These are phyloP conservation scores for Lodderomyces theae DNA, from an alignment of 1,139 yeast genomes.

Conservation along the genomic window DNA sequence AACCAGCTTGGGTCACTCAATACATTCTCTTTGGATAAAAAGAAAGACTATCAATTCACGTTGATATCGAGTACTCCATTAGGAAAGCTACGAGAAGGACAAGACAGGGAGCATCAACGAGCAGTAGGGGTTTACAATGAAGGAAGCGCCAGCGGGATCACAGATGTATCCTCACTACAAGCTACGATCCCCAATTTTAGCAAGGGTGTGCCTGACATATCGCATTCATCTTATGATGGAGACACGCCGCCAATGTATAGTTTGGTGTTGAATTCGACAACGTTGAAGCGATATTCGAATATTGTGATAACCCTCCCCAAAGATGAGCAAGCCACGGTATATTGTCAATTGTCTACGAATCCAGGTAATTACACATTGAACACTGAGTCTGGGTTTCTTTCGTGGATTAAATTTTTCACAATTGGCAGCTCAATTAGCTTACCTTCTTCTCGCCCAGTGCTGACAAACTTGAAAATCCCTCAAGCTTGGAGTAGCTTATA, in stretches of 20 bases:
- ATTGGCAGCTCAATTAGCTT: conserved; percentile 38
- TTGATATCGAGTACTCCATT: conserved; percentile 10
- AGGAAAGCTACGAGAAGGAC: neutral
- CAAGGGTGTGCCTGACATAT: conserved; percentile 24
- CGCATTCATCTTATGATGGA: conserved; percentile 55
- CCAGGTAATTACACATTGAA: conserved; percentile 25
- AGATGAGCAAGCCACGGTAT: neutral
- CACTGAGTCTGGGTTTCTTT: conserved; percentile 16
- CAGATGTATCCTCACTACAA: conserved; percentile 20
- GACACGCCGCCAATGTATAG: conserved; percentile 45
- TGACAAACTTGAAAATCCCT: conserved; percentile 46
- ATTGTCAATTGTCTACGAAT: conserved; percentile 1
- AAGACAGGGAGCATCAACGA: neutral
- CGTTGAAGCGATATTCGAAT: conserved; percentile 42
- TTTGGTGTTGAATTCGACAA: conserved; percentile 34
- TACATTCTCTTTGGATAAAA: neutral
- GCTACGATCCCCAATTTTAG: conserved; percentile 48
- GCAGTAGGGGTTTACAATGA: neutral
- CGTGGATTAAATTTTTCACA: conserved; percentile 17
- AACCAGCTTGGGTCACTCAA: neutral
- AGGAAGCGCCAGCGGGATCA: conserved; percentile 13
- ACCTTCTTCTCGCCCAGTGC: conserved; percentile 40
- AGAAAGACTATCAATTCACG: conserved; percentile 7
- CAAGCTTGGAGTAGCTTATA: conserved; percentile 63
- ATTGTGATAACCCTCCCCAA: conserved; percentile 40